Evolutionary conservation across 148 eudicot species (phyloP).

Genomic region (Polygonum maritimum): DNA sequence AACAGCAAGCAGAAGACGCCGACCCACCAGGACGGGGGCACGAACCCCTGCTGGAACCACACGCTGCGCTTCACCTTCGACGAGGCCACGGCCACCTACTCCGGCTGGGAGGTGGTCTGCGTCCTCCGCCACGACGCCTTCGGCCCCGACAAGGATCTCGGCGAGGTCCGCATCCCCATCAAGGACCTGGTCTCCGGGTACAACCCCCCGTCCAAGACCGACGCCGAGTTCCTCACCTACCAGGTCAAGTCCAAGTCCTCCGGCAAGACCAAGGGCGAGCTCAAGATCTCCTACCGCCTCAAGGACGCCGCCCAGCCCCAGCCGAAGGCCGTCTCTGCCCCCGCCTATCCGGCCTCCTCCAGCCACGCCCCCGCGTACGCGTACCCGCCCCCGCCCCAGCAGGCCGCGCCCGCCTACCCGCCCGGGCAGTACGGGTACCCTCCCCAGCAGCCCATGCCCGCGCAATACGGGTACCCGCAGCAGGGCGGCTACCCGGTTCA

Average conservation of each 20-base stretch:
- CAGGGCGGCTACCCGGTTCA: conserved; percentile 5
- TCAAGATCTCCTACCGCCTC: background rate
- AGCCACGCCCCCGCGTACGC: background rate
- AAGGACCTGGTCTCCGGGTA: background rate
- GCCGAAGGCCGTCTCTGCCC: background rate
- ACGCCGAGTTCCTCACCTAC: conserved; percentile 1
- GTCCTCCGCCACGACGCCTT: conserved; percentile 4
- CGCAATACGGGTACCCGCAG: background rate
- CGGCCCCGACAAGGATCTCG: conserved; percentile 9
- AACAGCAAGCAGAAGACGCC: conserved; percentile 1
- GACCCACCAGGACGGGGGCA: conserved; percentile 4
- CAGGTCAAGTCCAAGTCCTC: conserved; percentile 2
- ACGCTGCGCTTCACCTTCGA: conserved; percentile 8
- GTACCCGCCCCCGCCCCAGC: background rate
- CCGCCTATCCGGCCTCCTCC: background rate
- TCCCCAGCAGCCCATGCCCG: background rate
- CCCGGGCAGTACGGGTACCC: conserved; percentile 3
- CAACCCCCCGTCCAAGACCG: background rate
- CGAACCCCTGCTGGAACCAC: conserved; percentile 10
- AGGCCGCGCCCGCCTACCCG: background rate
- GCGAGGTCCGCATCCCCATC: conserved; percentile 1
- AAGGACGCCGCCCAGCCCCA: background rate
- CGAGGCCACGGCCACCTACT: conserved; percentile 1
- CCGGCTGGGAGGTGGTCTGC: background rate
- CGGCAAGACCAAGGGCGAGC: background rate